These are phyloP conservation scores for Russula ochroleuca DNA, from an alignment of 768 basidiomycete species.

Conservation along the genomic window DNA sequence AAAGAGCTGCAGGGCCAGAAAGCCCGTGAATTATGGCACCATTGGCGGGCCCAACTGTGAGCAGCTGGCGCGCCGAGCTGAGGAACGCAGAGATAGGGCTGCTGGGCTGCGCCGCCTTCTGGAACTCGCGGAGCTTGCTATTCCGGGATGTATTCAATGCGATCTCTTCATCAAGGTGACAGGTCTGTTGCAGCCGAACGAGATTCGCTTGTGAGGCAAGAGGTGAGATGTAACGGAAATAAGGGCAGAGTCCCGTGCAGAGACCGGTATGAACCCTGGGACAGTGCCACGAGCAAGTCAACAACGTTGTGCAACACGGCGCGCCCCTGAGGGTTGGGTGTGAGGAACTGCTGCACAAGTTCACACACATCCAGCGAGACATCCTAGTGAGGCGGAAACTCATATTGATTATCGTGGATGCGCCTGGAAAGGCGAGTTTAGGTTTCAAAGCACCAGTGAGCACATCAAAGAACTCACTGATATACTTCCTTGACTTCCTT, in stretches of 20 bases:
- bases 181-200: constrained; percentile 54
- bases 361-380: constrained; percentile 67
- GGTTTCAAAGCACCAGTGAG: background rate
- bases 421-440: constrained; percentile 47
- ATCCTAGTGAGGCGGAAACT: constrained; percentile 74
- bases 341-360: constrained; percentile 81
- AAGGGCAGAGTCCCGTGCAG: constrained; percentile 71
- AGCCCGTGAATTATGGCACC: constrained; percentile 45
- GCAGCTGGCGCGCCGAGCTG: constrained; percentile 81
- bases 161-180: constrained; percentile 63
- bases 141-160: constrained; percentile 33
- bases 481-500: constrained; percentile 97
- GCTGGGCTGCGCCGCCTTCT: constrained; percentile 90
- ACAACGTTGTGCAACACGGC: constrained; percentile 84
- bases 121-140: constrained; percentile 64
- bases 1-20: constrained; percentile 89
- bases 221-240: constrained; percentile 64
- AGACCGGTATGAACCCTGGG: constrained; percentile 73
- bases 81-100: constrained; percentile 91
- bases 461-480: constrained; percentile 51
- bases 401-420: constrained; percentile 90
- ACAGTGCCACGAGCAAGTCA: constrained; percentile 71
- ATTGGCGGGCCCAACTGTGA: constrained; percentile 55
- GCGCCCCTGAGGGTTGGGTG: constrained; percentile 74
- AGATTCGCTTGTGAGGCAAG: constrained; percentile 66